These are phyloP conservation scores for Mycena metata DNA, from an alignment of 768 basidiomycete species.

Conservation along the genomic window DNA sequence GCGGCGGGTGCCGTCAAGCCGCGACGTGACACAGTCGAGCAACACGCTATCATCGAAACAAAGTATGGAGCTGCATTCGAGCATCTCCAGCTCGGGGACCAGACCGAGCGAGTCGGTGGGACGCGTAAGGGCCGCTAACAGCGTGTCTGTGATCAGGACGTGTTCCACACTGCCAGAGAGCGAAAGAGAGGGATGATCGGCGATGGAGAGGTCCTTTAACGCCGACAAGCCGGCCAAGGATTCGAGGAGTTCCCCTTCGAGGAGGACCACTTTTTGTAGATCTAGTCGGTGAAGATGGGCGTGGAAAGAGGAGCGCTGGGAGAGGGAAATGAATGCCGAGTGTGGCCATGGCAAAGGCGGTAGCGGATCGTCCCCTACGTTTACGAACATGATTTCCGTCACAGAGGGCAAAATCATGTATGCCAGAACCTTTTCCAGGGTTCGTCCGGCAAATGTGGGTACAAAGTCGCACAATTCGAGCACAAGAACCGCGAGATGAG, in stretches of 20 bases:
- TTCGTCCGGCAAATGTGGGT: too few species aligned
- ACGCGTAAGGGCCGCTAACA: background rate
- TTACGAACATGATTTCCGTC: background rate
- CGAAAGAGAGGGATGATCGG: background rate
- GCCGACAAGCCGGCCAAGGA: background rate
- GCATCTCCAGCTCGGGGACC: background rate
- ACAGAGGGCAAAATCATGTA: background rate
- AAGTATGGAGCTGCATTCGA: background rate
- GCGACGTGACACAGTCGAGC: background rate
- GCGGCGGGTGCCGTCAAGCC: background rate
- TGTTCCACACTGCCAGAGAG: background rate
- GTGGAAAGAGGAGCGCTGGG: conserved; percentile 11
- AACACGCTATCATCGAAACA: background rate
- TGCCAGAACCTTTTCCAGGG: background rate
- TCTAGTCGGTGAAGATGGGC: background rate
- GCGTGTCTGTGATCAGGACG: conserved; percentile 11
- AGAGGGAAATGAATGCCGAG: background rate
- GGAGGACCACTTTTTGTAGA: background rate
- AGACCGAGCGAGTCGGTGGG: background rate
- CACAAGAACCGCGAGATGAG: background rate
- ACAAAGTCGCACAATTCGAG: background rate
- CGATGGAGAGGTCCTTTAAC: background rate
- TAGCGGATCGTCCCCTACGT: background rate
- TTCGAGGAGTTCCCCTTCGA: background rate
- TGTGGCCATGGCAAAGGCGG: background rate